Conservation (phyloP, 148 eudicot species). For the Cornus controversa region DNA sequence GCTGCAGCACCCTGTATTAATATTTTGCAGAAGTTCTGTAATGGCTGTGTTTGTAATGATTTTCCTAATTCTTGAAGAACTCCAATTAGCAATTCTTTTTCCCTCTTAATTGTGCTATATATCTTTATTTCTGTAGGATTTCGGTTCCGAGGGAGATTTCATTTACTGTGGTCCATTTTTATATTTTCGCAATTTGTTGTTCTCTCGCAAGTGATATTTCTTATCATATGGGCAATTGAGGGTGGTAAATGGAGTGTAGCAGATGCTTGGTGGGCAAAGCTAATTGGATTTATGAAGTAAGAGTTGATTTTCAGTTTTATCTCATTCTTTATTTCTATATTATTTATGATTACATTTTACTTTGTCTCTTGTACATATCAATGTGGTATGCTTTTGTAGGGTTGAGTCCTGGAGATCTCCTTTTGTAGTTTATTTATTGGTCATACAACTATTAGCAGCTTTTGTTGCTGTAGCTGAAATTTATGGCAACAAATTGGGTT, state of each 20-base stretch:
- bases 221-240: constrained; percentile 48
- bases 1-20: neutral
- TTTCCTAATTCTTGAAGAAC: neutral
- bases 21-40: neutral
- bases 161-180: constrained; percentile 58
- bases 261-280: constrained; percentile 71
- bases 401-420: constrained; percentile 64
- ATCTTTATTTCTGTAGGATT: constrained; percentile 46
- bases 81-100: neutral
- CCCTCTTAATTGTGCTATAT: too few relatives aligned
- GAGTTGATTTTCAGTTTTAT: constrained; percentile 18
- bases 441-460: constrained; percentile 56
- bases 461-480: constrained; percentile 51
- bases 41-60: neutral
- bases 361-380: constrained; percentile 14
- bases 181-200: constrained; percentile 67
- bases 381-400: constrained; percentile 39
- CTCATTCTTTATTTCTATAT: constrained; percentile 7
- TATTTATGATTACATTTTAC: neutral
- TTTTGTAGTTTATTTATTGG: constrained; percentile 46
- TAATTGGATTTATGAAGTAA: constrained; percentile 78
- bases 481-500: constrained; percentile 44
- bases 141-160: constrained; percentile 40
- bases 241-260: constrained; percentile 49
- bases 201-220: constrained; percentile 52